Base-by-base conservation (phyloP, 768 basidiomycete genomes). In the Bullera alba region DNA sequence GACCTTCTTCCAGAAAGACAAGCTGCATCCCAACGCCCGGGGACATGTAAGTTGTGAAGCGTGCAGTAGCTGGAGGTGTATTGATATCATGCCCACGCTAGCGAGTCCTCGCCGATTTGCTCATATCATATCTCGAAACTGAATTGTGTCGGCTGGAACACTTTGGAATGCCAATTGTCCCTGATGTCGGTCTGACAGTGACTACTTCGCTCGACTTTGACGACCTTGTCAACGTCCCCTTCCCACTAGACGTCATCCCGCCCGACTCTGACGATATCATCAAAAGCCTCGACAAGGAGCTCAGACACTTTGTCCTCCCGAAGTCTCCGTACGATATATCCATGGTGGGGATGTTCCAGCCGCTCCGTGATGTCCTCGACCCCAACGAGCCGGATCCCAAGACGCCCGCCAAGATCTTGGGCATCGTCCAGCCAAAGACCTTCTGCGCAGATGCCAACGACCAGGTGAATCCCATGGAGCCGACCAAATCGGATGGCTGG, bases 381-480 rank as follows among this genome's bases (percentile, higher is more conserved):
- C 62, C 63, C 10, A 35, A 17, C 2, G 19, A 60, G 27, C 47
- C 56, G 5, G 64, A 69, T 44, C 65, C 69, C 10, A 16, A 12
- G 2, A 48, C 54, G 1, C 54, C 58, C 1, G 36, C 50, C n/a
- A 54, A 61, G 22, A 48, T 71, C 22, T 39, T 56, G 2, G 51
- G 57, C 2, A 46, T 71, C 27, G 50, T 62, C 14, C 67, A 71
- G 43, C 69, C 69, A 8, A 57, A 64, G 39, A 49, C 61, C 52
- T 71, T 69, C 48, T 71, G 69, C 39, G 69, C 69, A 14, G 69
- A 71, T 43, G 69, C 69, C 21, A 71, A 71, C 36, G 67, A 71
- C 41, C 46, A 51, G 7, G 43, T 53, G 12, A 45, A 69, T 48
- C 69, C 69, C 4, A 63, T 71, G 64, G 51, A 48, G 34, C 69